A percentile compares a stretch with the other conserved stretches of the same genome.
phyloP scores from a whole-genome alignment of 768 basidiomycete genomes.

The Pleurotus djamor region DNA sequence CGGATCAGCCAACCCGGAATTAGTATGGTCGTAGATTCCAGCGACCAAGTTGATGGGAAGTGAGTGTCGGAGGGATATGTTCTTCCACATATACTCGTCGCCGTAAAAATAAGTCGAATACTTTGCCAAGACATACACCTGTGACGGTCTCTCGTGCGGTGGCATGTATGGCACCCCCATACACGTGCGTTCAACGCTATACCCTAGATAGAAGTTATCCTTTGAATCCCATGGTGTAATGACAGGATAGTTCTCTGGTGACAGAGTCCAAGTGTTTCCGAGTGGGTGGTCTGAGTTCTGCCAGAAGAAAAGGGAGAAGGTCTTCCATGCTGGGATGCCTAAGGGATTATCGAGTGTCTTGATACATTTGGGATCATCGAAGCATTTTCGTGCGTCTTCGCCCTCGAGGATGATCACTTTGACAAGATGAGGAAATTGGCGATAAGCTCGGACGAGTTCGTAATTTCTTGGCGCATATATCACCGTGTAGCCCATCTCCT shows the following conservation, averaged over 20 bases:
- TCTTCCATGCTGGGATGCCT: constrained; percentile 35
- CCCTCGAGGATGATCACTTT: constrained; percentile 16
- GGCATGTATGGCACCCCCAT: constrained; percentile 17
- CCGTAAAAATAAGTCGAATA: constrained; percentile 21
- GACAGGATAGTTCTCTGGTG: constrained; percentile 18
- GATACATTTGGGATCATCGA: constrained; percentile 17
- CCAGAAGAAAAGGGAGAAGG: constrained; percentile 29
- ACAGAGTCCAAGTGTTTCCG: constrained; percentile 29
- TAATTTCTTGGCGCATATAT: not conserved
- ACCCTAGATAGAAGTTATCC: constrained; percentile 18
- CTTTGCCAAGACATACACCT: constrained; percentile 27
- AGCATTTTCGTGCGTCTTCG: not conserved
- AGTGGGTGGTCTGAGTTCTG: constrained; percentile 11
- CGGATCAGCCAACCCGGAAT: constrained; percentile 18
- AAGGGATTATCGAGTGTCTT: constrained; percentile 21
- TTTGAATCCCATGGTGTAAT: not conserved
- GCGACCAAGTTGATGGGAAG: constrained; percentile 11
- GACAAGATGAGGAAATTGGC: constrained; percentile 25
- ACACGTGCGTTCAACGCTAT: constrained; percentile 29
- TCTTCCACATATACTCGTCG: constrained; percentile 24
- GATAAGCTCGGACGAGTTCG: constrained; percentile 1
- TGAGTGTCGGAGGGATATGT: constrained; percentile 12
- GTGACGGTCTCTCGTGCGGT: constrained; percentile 19
- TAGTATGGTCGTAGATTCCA: constrained; percentile 18
- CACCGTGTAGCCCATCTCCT: not conserved